Conservation (phyloP, 192 early-diverging fungal species). For the Entomortierella parvispora region DNA sequence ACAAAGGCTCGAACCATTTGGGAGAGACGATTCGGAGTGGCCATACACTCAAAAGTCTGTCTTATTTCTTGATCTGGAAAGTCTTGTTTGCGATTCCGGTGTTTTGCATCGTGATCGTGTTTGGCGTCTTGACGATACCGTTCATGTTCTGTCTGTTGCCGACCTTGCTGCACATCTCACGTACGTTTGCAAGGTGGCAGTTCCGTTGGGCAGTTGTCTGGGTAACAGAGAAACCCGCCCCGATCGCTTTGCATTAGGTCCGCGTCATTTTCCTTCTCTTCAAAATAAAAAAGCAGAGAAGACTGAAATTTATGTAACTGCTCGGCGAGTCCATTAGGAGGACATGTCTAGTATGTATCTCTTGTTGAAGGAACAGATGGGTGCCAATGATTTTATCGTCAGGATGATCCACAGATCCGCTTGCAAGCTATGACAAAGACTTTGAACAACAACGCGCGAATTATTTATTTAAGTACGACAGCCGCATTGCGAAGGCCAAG, state of each 20-base stretch:
- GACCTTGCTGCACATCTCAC: slow-evolving; percentile 14
- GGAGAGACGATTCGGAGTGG: slow-evolving; percentile 5
- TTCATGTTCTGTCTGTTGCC: slow-evolving; percentile 42
- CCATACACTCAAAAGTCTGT: slow-evolving; percentile 22
- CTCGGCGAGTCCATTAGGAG: too few species aligned
- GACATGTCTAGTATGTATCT: too few species aligned
- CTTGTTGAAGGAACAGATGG: too few species aligned
- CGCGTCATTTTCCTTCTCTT: too few species aligned
- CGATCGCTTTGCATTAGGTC: slow-evolving; percentile 19
- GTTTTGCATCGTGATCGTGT: slow-evolving; percentile 15
- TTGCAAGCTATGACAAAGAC: too few species aligned
- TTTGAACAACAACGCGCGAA: neutral
- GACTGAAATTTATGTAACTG: too few species aligned
- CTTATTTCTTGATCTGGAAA: slow-evolving; percentile 43
- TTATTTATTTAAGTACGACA: slow-evolving; percentile 69
- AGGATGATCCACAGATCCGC: too few species aligned
- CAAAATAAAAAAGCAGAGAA: too few species aligned
- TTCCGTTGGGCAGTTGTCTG: slow-evolving; percentile 43
- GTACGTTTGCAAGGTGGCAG: slow-evolving; percentile 24
- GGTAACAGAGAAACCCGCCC: slow-evolving; percentile 26
- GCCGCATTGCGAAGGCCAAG: slow-evolving; percentile 82
- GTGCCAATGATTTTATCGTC: too few species aligned
- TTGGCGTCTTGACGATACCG: slow-evolving; percentile 21
- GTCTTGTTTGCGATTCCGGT: slow-evolving; percentile 20
- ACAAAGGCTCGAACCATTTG: slow-evolving; percentile 5